Conservation (phyloP, 2,329 filamentous ascomycete species). For the Verticillium longisporum region DNA sequence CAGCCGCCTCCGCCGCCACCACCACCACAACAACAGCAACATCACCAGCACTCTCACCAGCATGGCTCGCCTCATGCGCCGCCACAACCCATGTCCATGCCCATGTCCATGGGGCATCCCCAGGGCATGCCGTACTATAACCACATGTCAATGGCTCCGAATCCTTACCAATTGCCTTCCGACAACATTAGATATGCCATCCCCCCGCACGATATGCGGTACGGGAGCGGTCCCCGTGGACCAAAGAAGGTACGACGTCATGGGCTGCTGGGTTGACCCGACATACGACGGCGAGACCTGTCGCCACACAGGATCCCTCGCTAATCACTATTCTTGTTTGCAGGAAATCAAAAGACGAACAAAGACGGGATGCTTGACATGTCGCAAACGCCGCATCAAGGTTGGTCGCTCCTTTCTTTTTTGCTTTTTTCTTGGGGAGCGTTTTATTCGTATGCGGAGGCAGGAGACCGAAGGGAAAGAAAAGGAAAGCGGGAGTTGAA, state of each 20-base stretch:
- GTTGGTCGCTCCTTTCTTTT: slow-evolving; percentile 30
- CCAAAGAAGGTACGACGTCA: slow-evolving; percentile 47
- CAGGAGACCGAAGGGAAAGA: not conserved
- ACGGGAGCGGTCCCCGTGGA: slow-evolving; percentile 36
- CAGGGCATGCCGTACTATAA: slow-evolving; percentile 22
- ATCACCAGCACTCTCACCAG: slow-evolving; percentile 3
- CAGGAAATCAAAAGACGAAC: slow-evolving; percentile 58
- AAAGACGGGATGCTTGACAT: slow-evolving; percentile 57
- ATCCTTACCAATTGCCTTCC: slow-evolving; percentile 23
- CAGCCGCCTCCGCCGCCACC: slow-evolving; percentile 13
- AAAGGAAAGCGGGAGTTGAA: not conserved
- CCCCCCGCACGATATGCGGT: slow-evolving; percentile 27
- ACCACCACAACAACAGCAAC: slow-evolving; percentile 15
- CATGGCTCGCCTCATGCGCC: slow-evolving; percentile 14
- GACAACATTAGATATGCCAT: not conserved
- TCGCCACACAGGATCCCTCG: too few relatives aligned
- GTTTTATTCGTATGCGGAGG: not conserved
- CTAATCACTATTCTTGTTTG: not conserved
- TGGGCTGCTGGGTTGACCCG: not conserved
- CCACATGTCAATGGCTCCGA: slow-evolving; percentile 25
- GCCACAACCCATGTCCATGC: slow-evolving; percentile 27
- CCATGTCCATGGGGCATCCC: slow-evolving; percentile 26
- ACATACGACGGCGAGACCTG: too few relatives aligned
- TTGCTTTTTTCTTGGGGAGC: not conserved
- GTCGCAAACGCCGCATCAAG: slow-evolving; percentile 56